Conservation (phyloP, 768 basidiomycete genomes). For the Pisolithus marmoratus region DNA sequence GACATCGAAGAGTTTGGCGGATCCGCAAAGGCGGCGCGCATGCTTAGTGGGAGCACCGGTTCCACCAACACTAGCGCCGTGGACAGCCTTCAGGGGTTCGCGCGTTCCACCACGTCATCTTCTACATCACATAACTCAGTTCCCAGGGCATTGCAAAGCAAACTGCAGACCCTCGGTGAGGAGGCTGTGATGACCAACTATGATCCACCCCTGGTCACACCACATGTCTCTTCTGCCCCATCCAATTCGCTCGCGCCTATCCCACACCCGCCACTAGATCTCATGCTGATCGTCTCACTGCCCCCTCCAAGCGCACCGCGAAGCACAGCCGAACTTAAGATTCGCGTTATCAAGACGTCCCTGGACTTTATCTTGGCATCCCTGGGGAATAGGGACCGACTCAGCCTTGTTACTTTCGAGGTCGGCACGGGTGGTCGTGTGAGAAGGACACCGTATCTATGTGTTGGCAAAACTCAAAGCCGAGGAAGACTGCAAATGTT, state of each 20-base stretch:
- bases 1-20: slow-evolving; percentile 77
- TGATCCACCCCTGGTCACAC: slow-evolving; percentile 55
- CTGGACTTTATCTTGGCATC: slow-evolving; percentile 82
- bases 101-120: slow-evolving; percentile 68
- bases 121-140: slow-evolving; percentile 65
- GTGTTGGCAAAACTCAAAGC: slow-evolving; percentile 62
- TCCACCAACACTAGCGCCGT: slow-evolving; percentile 53
- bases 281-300: slow-evolving; percentile 87
- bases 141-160: slow-evolving; percentile 31
- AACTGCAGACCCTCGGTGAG: slow-evolving; percentile 64
- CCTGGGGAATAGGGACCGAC: slow-evolving; percentile 68
- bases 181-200: slow-evolving; percentile 62
- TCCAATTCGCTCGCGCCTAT: slow-evolving; percentile 79
- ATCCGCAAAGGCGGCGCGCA: slow-evolving; percentile 68
- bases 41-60: slow-evolving; percentile 71
- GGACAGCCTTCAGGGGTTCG: slow-evolving; percentile 59
- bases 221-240: slow-evolving; percentile 66
- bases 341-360: slow-evolving; percentile 83
- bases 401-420: slow-evolving; percentile 91
- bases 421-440: slow-evolving; percentile 78
- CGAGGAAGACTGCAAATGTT: slow-evolving; percentile 68
- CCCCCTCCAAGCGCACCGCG: slow-evolving; percentile 67
- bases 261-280: slow-evolving; percentile 82
- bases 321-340: slow-evolving; percentile 79
- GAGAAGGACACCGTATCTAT: slow-evolving; percentile 91